These are phyloP conservation scores for Eucalyptus pauciflora DNA, from an alignment of 345 rosid species.

Conservation along the genomic window DNA sequence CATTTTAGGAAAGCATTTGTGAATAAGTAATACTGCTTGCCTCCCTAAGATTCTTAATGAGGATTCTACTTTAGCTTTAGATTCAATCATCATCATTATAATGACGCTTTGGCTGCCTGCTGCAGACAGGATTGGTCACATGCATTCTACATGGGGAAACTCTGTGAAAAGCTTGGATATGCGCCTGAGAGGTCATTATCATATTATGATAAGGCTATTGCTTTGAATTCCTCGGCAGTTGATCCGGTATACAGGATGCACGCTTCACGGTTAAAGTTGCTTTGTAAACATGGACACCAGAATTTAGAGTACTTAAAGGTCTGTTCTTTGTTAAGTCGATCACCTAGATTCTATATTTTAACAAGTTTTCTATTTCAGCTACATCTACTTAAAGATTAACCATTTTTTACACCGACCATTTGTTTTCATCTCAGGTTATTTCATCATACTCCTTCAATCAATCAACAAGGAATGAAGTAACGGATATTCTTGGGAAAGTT, in stretches of 20 bases:
- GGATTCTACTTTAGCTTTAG: background rate
- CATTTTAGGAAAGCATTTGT: conserved; percentile 85
- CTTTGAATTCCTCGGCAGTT: conserved; percentile 73
- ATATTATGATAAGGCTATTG: conserved; percentile 67
- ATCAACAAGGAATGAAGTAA: conserved; percentile 49
- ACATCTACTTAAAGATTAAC: background rate
- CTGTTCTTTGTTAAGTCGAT: background rate
- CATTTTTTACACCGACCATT: background rate
- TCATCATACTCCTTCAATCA: conserved; percentile 46
- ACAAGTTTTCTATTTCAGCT: background rate
- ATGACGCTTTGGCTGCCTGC: background rate
- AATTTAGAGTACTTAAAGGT: conserved; percentile 76
- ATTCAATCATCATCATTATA: background rate
- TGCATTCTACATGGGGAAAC: conserved; percentile 96
- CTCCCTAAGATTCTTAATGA: background rate
- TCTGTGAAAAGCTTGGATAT: conserved; percentile 81
- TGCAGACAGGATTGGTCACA: conserved; percentile 95
- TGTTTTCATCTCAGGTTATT: conserved; percentile 33
- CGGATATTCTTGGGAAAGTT: conserved; percentile 29
- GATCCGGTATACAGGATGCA: conserved; percentile 97
- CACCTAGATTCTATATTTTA: background rate
- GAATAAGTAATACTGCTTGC: conserved; percentile 41
- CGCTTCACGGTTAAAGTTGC: conserved; percentile 87
- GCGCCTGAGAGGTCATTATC: conserved; percentile 53
- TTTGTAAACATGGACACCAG: conserved; percentile 51